These are phyloP conservation scores for Ceraceosorus guamensis DNA, from an alignment of 1,284 basidiomycete species.

Conservation along the genomic window DNA sequence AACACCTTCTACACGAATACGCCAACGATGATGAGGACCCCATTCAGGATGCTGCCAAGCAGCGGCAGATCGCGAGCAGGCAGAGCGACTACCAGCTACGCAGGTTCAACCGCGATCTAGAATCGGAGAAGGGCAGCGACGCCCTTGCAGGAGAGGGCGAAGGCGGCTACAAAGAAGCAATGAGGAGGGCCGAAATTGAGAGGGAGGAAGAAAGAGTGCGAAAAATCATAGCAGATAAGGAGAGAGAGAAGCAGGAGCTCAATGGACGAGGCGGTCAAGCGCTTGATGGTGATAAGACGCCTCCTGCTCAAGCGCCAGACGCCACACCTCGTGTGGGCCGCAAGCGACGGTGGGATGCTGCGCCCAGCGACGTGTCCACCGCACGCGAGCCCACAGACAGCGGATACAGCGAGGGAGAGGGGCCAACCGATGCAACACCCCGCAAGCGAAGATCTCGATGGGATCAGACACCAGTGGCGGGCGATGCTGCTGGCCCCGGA, in stretches of 20 bases:
- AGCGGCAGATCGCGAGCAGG: slow-evolving; percentile 84
- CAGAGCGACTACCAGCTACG: slow-evolving; percentile 94
- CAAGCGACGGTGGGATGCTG: slow-evolving; percentile 80
- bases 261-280: slow-evolving; percentile 45
- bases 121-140: slow-evolving; percentile 25
- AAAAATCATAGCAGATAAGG: slow-evolving; percentile 73
- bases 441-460: slow-evolving; percentile 88
- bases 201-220: slow-evolving; percentile 83
- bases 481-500: slow-evolving; percentile 57
- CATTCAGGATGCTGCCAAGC: slow-evolving; percentile 82
- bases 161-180: slow-evolving; percentile 85
- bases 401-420: slow-evolving; percentile 45
- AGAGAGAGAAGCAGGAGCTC: slow-evolving; percentile 64
- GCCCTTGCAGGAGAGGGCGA: slow-evolving; percentile 61
- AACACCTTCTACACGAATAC: slow-evolving; percentile 90
- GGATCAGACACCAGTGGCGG: slow-evolving; percentile 73
- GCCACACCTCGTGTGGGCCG: slow-evolving; percentile 60
- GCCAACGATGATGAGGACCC: slow-evolving; percentile 83
- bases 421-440: slow-evolving; percentile 51
- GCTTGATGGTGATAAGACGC: slow-evolving; percentile 27
- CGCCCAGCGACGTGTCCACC: slow-evolving; percentile 51
- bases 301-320: slow-evolving; percentile 42
- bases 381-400: slow-evolving; percentile 30
- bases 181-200: slow-evolving; percentile 84
- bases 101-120: slow-evolving; percentile 58